A percentile compares a stretch with the other conserved stretches of the same genome.
phyloP scores from a whole-genome alignment of 139 green algal genomes.

The Volvox reticuliferus region DNA sequence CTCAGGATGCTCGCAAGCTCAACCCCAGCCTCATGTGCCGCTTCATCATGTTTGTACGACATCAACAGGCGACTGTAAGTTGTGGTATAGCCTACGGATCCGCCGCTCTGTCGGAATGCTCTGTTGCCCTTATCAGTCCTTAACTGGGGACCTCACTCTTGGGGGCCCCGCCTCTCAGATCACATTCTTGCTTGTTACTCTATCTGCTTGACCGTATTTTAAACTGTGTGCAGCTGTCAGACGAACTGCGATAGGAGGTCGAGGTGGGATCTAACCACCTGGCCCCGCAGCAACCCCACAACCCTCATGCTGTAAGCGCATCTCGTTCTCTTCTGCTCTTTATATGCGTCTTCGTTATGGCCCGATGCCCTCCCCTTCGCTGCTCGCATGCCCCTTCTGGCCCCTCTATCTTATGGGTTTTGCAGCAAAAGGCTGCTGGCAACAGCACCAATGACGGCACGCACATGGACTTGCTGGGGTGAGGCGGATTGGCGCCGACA shows the following conservation, averaged over 20 bases:
- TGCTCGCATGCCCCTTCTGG: not conserved
- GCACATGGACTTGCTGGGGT: slow-evolving; percentile 38
- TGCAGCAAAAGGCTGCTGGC: slow-evolving; percentile 8
- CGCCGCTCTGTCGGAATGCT: not conserved
- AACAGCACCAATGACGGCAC: not conserved
- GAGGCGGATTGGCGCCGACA: not conserved
- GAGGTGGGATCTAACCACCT: too few species aligned
- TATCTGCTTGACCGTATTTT: too few species aligned
- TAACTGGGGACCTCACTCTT: not conserved
- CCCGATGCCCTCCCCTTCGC: too few species aligned
- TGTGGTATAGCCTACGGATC: too few species aligned
- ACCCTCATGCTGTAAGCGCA: too few species aligned
- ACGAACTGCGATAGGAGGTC: too few species aligned
- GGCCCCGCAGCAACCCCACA: too few species aligned
- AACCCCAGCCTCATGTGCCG: slow-evolving; percentile 33
- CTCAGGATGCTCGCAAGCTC: slow-evolving; percentile 25
- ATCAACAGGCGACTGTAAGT: slow-evolving; percentile 38
- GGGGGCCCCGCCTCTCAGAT: not conserved
- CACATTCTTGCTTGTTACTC: not conserved
- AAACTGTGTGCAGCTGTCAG: too few species aligned
- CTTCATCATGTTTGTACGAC: slow-evolving; percentile 40
- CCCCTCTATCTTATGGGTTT: not conserved
- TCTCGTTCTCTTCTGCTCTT: too few species aligned
- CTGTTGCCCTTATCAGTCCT: not conserved
- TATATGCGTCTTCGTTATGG: not conserved